These are phyloP conservation scores for Solanum hybrid DNA, from an alignment of 305 asterid species.

Conservation along the genomic window DNA sequence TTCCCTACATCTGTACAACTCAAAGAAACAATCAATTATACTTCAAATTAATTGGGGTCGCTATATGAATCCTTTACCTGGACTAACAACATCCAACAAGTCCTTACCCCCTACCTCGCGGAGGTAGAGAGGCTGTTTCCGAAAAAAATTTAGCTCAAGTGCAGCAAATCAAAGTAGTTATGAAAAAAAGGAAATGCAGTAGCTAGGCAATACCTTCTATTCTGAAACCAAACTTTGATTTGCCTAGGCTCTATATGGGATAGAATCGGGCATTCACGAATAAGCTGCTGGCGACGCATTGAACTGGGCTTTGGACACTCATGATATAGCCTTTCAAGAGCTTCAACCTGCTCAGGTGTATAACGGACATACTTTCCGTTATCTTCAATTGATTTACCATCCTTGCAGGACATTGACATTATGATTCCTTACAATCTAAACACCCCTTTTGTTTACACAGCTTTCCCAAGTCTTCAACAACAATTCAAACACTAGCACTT, in stretches of 20 bases:
- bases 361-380: conserved; percentile 39
- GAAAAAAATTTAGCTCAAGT: not conserved
- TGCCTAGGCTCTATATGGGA: conserved; percentile 45
- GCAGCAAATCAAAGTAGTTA: not conserved
- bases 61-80: not conserved
- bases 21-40: not conserved
- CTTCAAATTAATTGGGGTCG: not conserved
- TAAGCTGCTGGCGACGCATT: conserved; percentile 44
- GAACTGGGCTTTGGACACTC: conserved; percentile 51
- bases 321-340: conserved; percentile 47
- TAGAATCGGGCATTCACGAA: conserved; percentile 44
- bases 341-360: conserved; percentile 58
- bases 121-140: not conserved
- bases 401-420: conserved; percentile 42
- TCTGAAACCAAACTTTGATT: conserved; percentile 55
- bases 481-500: not conserved
- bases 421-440: conserved; percentile 1
- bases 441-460: not conserved
- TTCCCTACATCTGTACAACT: conserved; percentile 37
- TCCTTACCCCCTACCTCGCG: not conserved
- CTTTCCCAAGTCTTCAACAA: not conserved
- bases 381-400: conserved; percentile 33
- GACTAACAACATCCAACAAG: not conserved
- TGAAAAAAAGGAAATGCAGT: not conserved
- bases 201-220: conserved; percentile 28